phyloP scores from a whole-genome alignment of 371 early-diverging fungal genomes.

The Funneliformis caledonium region DNA sequence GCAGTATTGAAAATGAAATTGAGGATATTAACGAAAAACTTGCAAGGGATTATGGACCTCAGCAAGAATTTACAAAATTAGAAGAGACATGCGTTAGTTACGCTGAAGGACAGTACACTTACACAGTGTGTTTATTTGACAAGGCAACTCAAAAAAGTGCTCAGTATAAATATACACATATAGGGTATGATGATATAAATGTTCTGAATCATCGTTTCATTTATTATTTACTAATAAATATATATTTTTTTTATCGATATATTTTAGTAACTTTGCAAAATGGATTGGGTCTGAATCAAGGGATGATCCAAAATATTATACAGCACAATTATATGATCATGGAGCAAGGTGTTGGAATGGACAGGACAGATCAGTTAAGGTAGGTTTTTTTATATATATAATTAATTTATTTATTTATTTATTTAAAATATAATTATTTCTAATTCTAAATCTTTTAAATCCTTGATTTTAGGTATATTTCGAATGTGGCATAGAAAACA shows the following conservation, averaged over 20 bases:
- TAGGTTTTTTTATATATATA: slow-evolving; percentile 37
- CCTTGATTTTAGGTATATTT: slow-evolving; percentile 45
- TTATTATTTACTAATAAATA: slow-evolving; percentile 25
- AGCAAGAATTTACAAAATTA: slow-evolving; percentile 64
- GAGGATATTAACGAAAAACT: slow-evolving; percentile 50
- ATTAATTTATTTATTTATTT: background rate
- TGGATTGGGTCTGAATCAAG: slow-evolving; percentile 47
- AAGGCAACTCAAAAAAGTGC: slow-evolving; percentile 74
- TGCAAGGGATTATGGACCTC: slow-evolving; percentile 62
- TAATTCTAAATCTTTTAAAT: background rate
- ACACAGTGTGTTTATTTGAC: slow-evolving; percentile 83
- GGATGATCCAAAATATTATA: slow-evolving; percentile 50
- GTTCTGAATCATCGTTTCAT: background rate
- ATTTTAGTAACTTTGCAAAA: slow-evolving; percentile 42
- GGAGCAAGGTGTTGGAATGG: slow-evolving; percentile 95
- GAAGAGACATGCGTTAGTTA: slow-evolving; percentile 71
- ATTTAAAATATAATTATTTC: slow-evolving; percentile 3
- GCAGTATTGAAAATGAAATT: slow-evolving; percentile 45
- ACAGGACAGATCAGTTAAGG: slow-evolving; percentile 75
- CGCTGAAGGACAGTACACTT: slow-evolving; percentile 80
- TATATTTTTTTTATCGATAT: slow-evolving; percentile 9
- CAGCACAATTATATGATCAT: slow-evolving; percentile 63
- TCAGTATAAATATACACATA: slow-evolving; percentile 55
- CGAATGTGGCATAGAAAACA: slow-evolving; percentile 73
- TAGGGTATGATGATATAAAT: slow-evolving; percentile 66